Evolutionary conservation across 495 filamentous ascomycete species (phyloP), one percentile per base, ranked within the genome.

Genomic region (Hamigera avellanea): DNA sequence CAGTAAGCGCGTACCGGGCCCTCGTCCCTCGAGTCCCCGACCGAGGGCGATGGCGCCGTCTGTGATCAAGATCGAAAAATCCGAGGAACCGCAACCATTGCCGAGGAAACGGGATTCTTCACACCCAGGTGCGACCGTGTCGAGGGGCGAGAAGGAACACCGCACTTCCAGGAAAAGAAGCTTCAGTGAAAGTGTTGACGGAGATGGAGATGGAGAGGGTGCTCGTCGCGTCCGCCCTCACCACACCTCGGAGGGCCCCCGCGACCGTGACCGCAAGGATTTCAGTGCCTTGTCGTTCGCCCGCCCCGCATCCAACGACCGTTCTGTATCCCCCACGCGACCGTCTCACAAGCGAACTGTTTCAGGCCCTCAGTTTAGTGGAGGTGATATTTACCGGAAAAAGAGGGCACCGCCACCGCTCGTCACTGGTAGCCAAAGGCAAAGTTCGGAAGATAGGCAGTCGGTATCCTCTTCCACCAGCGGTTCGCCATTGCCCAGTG

Each of bases 381-480:
- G 31, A 14, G 26, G 43, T 12, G 44, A 55, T 21, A 39, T 52
- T 9, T 44, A 45, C 4, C 39, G 53, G 2, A 64, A 64, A 44
- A 67, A 56, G 37, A 72, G 64, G 34, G 52, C 53, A 0, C 66
- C 64, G 2, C 56, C 67, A 2, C 78, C 80, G 14, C 62, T 80
- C 7, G 63, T 62, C 8, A 59, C 66, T 9, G 60, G 61, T 5
- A 58, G 52, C 15, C 54, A 50, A 19, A 56, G 65, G 14, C 69
- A 67, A 36, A 52, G 51, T 21, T 77, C 72, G 1, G 73, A 83
- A 43, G 81, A 86, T 41, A 67, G 79, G 17, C 73, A 75, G 36
- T 83, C 80, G 1, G 80, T 80, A 33, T 80, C 83, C 25, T 86
- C 83, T 6, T 83, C 81, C 33, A 72, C 70, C 2, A 81, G 77